These are phyloP conservation scores for Ganoderma meredithae DNA, from an alignment of 1,284 basidiomycete genomes.

Conservation along the genomic window DNA sequence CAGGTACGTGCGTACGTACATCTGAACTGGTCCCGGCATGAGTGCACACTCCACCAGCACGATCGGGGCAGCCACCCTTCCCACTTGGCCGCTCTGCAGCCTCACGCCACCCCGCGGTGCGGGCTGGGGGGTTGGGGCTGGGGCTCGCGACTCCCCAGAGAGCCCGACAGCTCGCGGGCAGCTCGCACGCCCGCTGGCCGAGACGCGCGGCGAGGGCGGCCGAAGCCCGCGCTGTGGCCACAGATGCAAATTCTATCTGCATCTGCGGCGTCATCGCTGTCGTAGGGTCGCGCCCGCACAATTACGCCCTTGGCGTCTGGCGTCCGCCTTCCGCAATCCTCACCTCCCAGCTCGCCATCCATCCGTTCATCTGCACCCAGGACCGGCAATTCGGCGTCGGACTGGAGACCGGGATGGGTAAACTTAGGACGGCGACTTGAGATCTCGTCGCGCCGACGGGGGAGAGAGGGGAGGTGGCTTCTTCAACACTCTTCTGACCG, in stretches of 20 bases:
- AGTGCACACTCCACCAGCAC: not conserved
- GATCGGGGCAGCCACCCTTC: constrained; percentile 2
- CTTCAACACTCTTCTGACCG: constrained; percentile 3
- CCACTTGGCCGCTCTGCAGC: not conserved
- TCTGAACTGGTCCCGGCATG: constrained; percentile 7
- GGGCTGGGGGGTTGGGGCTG: not conserved
- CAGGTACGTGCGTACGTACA: constrained; percentile 13
- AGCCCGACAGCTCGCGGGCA: not conserved
- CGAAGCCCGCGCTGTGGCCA: constrained; percentile 6
- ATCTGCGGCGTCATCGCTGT: constrained; percentile 9
- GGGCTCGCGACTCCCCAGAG: not conserved
- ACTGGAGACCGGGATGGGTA: constrained; percentile 4
- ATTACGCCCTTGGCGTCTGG: constrained; percentile 2
- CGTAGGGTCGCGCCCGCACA: not conserved
- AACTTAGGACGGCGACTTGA: not conserved
- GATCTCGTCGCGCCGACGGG: constrained; percentile 14
- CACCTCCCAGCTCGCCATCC: not conserved
- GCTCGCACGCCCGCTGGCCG: not conserved
- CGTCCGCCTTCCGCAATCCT: not conserved
- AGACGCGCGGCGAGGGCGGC: not conserved
- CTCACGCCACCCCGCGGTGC: constrained; percentile 2
- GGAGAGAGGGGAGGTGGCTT: not conserved
- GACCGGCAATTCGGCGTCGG: not conserved
- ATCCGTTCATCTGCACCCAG: not conserved
- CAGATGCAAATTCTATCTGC: constrained; percentile 8